Evolutionary conservation across 1,139 yeast genomes (phyloP).

Genomic region (Yamadazyma dushanensis): DNA sequence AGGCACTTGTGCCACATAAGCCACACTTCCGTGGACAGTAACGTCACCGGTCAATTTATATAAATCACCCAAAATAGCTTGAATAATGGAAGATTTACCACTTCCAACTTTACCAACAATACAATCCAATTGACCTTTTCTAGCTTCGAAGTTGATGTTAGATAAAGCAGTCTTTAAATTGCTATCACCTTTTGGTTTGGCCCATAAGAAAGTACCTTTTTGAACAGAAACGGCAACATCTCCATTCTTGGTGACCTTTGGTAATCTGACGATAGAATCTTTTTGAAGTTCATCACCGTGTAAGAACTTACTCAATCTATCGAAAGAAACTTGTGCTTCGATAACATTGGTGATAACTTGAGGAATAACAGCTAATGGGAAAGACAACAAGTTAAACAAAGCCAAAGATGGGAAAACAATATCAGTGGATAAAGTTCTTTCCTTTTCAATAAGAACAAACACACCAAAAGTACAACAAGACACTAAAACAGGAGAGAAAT

Average conservation of each 20-base stretch:
- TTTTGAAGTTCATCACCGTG: conserved; percentile 77
- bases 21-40: conserved; percentile 72
- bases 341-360: conserved; percentile 83
- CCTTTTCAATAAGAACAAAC: conserved; percentile 62
- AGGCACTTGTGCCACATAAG: conserved; percentile 87
- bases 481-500: conserved; percentile 86
- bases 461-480: conserved; percentile 89
- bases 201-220: conserved; percentile 88
- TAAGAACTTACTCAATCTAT: conserved; percentile 73
- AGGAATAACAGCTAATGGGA: conserved; percentile 94
- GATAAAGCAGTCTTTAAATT: conserved; percentile 71
- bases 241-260: conserved; percentile 53
- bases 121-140: conserved; percentile 82
- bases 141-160: conserved; percentile 66
- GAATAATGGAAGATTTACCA: conserved; percentile 87
- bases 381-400: conserved; percentile 77
- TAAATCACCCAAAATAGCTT: conserved; percentile 82
- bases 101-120: conserved; percentile 91
- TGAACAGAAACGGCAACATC: conserved; percentile 69
- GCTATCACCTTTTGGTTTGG: conserved; percentile 59
- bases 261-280: conserved; percentile 67
- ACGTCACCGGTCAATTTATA: conserved; percentile 79
- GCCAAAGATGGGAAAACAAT: conserved; percentile 94
- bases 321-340: conserved; percentile 87
- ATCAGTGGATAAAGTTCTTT: conserved; percentile 79